These are phyloP conservation scores for Inonotus obliquus DNA, from an alignment of 1,284 basidiomycete genomes.

Conservation along the genomic window DNA sequence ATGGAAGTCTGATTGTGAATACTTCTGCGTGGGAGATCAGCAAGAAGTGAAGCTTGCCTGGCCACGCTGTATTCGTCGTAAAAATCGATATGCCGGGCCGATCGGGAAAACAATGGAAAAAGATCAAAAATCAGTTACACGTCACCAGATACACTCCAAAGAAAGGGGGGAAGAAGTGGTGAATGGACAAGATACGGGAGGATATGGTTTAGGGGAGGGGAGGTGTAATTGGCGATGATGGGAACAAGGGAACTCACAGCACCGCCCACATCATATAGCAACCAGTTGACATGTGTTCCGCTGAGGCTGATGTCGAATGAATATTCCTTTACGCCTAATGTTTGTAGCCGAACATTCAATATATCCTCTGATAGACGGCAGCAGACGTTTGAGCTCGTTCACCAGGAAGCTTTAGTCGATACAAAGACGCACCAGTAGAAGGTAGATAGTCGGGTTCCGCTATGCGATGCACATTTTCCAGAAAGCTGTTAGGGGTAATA, in stretches of 20 bases:
- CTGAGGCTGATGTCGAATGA: constrained; percentile 61
- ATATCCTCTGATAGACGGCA: constrained; percentile 51
- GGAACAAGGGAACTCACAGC: constrained; percentile 45
- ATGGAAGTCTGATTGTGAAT: not conserved
- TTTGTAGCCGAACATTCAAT: constrained; percentile 71
- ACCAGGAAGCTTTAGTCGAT: not conserved
- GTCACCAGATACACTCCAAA: not conserved
- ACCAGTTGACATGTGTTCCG: constrained; percentile 62
- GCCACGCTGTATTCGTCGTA: constrained; percentile 14
- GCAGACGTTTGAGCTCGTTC: not conserved
- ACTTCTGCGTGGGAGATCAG: not conserved
- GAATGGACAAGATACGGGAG: constrained; percentile 21
- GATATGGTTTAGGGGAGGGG: constrained; percentile 11
- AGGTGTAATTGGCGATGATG: constrained; percentile 33
- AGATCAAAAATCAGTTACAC: constrained; percentile 16
- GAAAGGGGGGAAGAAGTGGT: not conserved
- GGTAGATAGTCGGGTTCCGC: constrained; percentile 65
- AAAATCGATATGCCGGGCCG: not conserved
- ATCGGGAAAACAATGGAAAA: constrained; percentile 1
- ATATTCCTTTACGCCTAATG: constrained; percentile 73
- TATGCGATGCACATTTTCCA: constrained; percentile 61
- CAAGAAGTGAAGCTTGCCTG: constrained; percentile 18
- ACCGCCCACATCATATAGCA: constrained; percentile 76
- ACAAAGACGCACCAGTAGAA: constrained; percentile 48
- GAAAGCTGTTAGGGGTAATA: constrained; percentile 44